Conservation (phyloP, 73 alveolate species). For the Tetrahymena thermophila region DNA sequence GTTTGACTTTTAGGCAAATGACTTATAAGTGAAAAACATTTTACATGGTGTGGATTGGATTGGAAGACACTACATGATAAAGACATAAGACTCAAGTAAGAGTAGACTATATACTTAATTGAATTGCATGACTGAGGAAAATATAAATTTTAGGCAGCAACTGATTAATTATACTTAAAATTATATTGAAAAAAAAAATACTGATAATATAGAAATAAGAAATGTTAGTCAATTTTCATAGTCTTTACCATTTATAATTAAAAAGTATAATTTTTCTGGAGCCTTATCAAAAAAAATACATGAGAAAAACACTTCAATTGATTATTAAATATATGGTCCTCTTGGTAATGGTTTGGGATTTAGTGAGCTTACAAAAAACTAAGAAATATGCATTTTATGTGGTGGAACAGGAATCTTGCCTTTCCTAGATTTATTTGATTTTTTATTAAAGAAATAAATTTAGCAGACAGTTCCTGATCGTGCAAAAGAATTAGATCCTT, state of each 20-base stretch:
- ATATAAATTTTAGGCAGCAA: not conserved
- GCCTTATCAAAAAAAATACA: constrained; percentile 17
- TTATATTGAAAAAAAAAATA: not conserved
- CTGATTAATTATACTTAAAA: not conserved
- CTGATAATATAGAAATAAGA: not conserved
- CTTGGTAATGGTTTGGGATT: constrained; percentile 36
- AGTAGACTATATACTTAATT: constrained; percentile 27
- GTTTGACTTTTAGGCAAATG: not conserved
- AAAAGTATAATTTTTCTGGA: constrained; percentile 16
- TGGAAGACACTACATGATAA: constrained; percentile 9
- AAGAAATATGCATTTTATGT: not conserved
- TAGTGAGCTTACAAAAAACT: not conserved
- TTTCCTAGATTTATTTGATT: constrained; percentile 29
- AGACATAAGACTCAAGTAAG: not conserved
- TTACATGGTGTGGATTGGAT: constrained; percentile 6
- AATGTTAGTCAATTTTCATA: not conserved
- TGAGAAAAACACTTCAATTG: not conserved
- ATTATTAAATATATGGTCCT: constrained; percentile 15
- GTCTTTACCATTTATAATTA: constrained; percentile 18
- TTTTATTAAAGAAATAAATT: constrained; percentile 3
- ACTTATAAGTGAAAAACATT: not conserved
- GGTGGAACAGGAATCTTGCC: constrained; percentile 39
- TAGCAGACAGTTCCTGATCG: not conserved
- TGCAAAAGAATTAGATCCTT: not conserved
- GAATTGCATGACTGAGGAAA: constrained; percentile 8